These are phyloP conservation scores for Claviceps lovelessii DNA, from an alignment of 2,329 filamentous ascomycete species.

Conservation along the genomic window DNA sequence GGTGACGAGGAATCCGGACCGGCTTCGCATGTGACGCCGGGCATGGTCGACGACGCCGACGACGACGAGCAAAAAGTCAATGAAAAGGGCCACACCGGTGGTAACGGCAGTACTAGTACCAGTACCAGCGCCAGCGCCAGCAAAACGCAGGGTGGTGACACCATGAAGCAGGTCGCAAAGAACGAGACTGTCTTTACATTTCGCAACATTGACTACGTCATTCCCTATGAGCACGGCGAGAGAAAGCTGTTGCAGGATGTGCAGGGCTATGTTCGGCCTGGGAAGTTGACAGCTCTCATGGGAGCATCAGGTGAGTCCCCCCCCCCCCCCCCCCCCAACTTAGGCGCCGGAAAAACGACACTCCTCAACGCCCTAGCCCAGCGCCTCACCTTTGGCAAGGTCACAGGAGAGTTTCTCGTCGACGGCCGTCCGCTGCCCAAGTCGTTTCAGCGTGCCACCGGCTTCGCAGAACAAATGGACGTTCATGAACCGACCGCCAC, in stretches of 20 bases:
- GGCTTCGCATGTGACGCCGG: conserved; percentile 39
- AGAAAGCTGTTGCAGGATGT: conserved; percentile 60
- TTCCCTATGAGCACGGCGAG: conserved; percentile 44
- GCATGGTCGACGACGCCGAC: conserved; percentile 31
- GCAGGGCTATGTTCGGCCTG: conserved; percentile 73
- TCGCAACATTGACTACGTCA: conserved; percentile 34
- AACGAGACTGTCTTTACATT: conserved; percentile 47
- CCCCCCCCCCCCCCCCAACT: background rate
- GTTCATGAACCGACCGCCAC: conserved; percentile 53
- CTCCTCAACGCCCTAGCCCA: conserved; percentile 60
- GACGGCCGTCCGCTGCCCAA: conserved; percentile 57
- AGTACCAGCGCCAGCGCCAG: background rate
- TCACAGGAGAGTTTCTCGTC: conserved; percentile 66
- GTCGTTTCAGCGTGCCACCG: conserved; percentile 68
- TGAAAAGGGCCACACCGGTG: background rate
- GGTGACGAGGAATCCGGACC: conserved; percentile 33
- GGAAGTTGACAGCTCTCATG: conserved; percentile 69
- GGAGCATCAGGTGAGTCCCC: conserved; percentile 31
- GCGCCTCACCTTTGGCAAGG: conserved; percentile 61
- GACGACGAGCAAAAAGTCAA: conserved; percentile 2
- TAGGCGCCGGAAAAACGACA: conserved; percentile 54
- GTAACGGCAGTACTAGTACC: conserved; percentile 5
- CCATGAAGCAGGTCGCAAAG: conserved; percentile 37
- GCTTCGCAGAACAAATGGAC: conserved; percentile 52
- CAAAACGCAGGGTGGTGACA: conserved; percentile 6